Percentiles rank a stretch among this genome's conserved stretches.
phyloP scores from a whole-genome alignment of 2,329 filamentous ascomycete species.

The Cladophialophora carrionii region DNA sequence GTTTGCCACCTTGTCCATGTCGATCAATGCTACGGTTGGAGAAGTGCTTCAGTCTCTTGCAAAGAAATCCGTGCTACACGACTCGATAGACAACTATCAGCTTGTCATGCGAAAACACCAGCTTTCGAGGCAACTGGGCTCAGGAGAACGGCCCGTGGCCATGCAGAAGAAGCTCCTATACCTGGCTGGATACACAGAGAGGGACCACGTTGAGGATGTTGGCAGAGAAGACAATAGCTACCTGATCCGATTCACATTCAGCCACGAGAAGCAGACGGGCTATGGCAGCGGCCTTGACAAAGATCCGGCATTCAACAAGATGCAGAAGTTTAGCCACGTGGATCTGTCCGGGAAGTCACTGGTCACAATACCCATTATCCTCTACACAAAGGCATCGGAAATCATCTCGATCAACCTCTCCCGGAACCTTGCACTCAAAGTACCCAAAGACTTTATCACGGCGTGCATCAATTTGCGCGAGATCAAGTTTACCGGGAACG shows the following conservation, averaged over 20 bases:
- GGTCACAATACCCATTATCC: constrained; percentile 88
- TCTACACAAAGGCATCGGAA: constrained; percentile 88
- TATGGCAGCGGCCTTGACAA: constrained; percentile 71
- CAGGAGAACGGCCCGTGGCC: constrained; percentile 78
- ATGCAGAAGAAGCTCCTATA: constrained; percentile 91
- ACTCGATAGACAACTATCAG: constrained; percentile 90
- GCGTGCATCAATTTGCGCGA: constrained; percentile 88
- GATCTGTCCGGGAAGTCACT: constrained; percentile 88
- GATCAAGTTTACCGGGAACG: constrained; percentile 94
- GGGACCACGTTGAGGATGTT: constrained; percentile 87
- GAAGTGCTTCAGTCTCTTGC: constrained; percentile 89
- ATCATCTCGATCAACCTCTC: constrained; percentile 96
- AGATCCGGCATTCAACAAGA: constrained; percentile 78
- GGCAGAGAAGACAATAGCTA: constrained; percentile 98
- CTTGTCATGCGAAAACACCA: constrained; percentile 95
- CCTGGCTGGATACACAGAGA: constrained; percentile 86
- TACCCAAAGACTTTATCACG: constrained; percentile 95
- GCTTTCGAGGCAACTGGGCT: constrained; percentile 76
- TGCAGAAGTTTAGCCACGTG: constrained; percentile 91
- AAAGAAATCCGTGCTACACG: constrained; percentile 90
- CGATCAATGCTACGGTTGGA: constrained; percentile 78
- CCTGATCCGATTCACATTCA: constrained; percentile 91
- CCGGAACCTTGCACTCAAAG: constrained; percentile 84
- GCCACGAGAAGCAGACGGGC: constrained; percentile 84
- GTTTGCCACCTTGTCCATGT: constrained; percentile 86